Evolutionary conservation across 1,284 basidiomycete genomes (phyloP).

Genomic region (Pseudozyma hubeiensis): DNA sequence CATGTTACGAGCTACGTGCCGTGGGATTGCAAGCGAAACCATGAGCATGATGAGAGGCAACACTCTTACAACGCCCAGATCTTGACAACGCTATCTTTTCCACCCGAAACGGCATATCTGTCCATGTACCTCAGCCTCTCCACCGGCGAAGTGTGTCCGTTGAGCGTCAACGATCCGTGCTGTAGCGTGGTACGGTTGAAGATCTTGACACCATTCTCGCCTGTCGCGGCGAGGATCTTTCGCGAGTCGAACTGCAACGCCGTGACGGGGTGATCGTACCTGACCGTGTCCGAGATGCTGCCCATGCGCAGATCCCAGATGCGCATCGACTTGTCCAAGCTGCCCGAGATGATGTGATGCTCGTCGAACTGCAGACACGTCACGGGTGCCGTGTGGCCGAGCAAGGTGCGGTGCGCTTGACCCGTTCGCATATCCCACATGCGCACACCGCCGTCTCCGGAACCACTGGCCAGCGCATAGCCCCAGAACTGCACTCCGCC

Average conservation of each 20-base stretch:
- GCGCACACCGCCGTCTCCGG: constrained; percentile 93
- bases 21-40: too few relatives aligned
- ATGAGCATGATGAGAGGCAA: too few relatives aligned
- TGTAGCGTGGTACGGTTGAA: constrained; percentile 96
- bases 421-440: constrained; percentile 99
- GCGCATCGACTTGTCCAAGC: constrained; percentile 83
- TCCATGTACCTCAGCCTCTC: constrained; percentile 95
- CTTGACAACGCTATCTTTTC: constrained; percentile 87
- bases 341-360: constrained; percentile 88
- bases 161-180: constrained; percentile 83
- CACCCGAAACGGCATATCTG: constrained; percentile 90
- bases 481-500: constrained; percentile 99
- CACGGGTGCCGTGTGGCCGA: constrained; percentile 92
- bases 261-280: constrained; percentile 90
- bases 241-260: constrained; percentile 91
- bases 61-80: constrained; percentile 85
- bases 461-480: constrained; percentile 94
- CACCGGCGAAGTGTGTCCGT: constrained; percentile 91
- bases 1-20: too few relatives aligned
- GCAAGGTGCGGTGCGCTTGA: constrained; percentile 90
- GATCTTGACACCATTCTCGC: constrained; percentile 92
- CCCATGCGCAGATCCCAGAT: constrained; percentile 94
- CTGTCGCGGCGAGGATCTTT: constrained; percentile 92
- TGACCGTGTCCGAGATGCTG: constrained; percentile 85
- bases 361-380: constrained; percentile 98